Evolutionary conservation across 345 rosid species (phyloP), one percentile per base, ranked within the genome.

Genomic region (Gossypioides kirkii): DNA sequence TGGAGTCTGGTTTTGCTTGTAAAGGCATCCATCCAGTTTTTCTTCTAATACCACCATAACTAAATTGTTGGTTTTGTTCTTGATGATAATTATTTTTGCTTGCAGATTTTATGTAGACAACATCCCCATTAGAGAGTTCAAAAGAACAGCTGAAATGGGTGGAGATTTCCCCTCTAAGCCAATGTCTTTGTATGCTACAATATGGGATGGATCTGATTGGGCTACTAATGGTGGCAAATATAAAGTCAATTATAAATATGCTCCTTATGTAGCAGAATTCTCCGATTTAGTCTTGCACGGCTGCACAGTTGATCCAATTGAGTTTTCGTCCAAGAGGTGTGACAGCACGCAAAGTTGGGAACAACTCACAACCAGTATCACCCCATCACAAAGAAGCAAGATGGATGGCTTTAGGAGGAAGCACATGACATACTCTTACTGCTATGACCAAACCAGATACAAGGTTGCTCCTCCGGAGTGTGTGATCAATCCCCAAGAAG

Each of bases 221-320:
- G 98, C 98, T n/a, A 95, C 99, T 36, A 86, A 89, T 65, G 98
- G 98, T 64, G 99, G 99, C 50, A 95, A 91, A 69, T 95, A 95
- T 62, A 82, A 87, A 79, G 94, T 92, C 46, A 95, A 92, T 74
- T 95, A 95, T 91, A 92, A 87, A 78, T 95, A 95, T 22, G 90
- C 96, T 3, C 99, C 99, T 38, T 95, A 85, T 18, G 72, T 88
- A 0, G 83, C 96, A 0, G 61, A 82, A 66, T 91, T 95, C 81
- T 84, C 94, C 14, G 80, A 91, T 73, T 77, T 95, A 58, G 81
- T 88, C 53, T 90, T 92, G 26, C 96, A 91, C 1, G 99, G 99
- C 38, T 95, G 99, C 11, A 69, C 98, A 0, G 91, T 92, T 53
- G 96, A 95, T 76, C 99, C 97, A 0, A 84, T 87, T 0, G 90